Percentiles rank a stretch among this genome's conserved stretches.
phyloP scores from a whole-genome alignment of 2,329 filamentous ascomycete genomes.

The Cryphonectria japonica region DNA sequence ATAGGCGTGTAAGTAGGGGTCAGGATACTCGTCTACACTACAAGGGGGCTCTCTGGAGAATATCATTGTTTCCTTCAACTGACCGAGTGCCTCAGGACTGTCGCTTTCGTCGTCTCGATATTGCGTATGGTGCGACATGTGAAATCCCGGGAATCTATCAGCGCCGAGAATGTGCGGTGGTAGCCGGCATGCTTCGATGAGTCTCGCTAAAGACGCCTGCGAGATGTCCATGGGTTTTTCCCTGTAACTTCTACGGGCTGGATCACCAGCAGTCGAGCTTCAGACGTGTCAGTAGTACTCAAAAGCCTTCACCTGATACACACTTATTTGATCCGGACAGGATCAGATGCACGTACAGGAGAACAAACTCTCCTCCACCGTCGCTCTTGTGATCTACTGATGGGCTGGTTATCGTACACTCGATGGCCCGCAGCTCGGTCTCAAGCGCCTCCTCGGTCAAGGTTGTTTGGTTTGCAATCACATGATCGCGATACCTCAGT shows the following conservation, averaged over 20 bases:
- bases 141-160: conserved; percentile 5
- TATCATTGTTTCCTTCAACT: not conserved
- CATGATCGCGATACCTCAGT: not conserved
- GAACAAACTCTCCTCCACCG: not conserved
- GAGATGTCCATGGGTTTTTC: conserved; percentile 12
- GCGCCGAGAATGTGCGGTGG: conserved; percentile 5
- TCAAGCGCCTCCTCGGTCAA: conserved; percentile 1
- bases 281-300: not conserved
- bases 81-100: conserved; percentile 5
- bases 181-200: conserved; percentile 1
- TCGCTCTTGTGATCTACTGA: not conserved
- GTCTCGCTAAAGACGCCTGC: not conserved
- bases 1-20: not conserved
- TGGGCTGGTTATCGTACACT: not conserved
- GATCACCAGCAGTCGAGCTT: conserved; percentile 16
- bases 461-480: not conserved
- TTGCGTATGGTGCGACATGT: conserved; percentile 20
- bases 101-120: conserved; percentile 1
- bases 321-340: fast-evolving
- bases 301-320: too few relatives aligned
- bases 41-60: too few relatives aligned
- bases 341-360: conserved; percentile 7
- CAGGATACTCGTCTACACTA: not conserved
- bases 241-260: not conserved
- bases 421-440: not conserved